These are phyloP conservation scores for Xenosphaeropsis pyriputrescens DNA, from an alignment of 2,329 filamentous ascomycete species.

Conservation along the genomic window DNA sequence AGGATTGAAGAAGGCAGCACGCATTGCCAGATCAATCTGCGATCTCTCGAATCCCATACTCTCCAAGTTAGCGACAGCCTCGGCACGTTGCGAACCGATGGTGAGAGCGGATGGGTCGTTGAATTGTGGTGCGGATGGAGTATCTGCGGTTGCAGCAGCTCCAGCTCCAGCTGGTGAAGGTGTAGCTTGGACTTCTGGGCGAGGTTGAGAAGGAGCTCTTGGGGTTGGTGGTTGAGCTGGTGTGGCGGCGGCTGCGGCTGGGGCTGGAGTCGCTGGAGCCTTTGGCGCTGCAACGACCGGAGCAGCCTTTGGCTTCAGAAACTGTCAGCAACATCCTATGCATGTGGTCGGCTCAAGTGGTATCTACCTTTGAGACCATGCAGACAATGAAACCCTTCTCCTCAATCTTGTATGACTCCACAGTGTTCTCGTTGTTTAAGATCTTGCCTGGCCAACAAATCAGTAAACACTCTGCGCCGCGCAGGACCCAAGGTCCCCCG, in stretches of 20 bases:
- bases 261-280: slow-evolving; percentile 48
- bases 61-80: slow-evolving; percentile 85
- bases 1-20: slow-evolving; percentile 91
- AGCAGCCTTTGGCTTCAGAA: slow-evolving; percentile 51
- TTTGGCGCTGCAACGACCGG: slow-evolving; percentile 38
- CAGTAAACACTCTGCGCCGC: slow-evolving; percentile 8
- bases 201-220: slow-evolving; percentile 31
- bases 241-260: slow-evolving; percentile 37
- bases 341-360: not conserved
- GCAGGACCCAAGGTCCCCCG: not conserved
- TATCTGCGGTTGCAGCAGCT: slow-evolving; percentile 31
- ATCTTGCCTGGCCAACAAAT: slow-evolving; percentile 64
- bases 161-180: slow-evolving; percentile 27
- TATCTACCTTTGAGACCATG: slow-evolving; percentile 83
- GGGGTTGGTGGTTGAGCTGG: slow-evolving; percentile 46
- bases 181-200: slow-evolving; percentile 30
- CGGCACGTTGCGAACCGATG: slow-evolving; percentile 68
- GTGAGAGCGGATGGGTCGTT: slow-evolving; percentile 71
- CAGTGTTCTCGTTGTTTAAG: slow-evolving; percentile 90
- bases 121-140: slow-evolving; percentile 34
- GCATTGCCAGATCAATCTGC: slow-evolving; percentile 87
- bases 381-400: slow-evolving; percentile 99
- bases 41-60: slow-evolving; percentile 87
- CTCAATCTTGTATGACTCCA: slow-evolving; percentile 95
- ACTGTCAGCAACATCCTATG: slow-evolving; percentile 11